Conservation (phyloP, 345 rosid species). For the Arabidopsis arenosa region DNA sequence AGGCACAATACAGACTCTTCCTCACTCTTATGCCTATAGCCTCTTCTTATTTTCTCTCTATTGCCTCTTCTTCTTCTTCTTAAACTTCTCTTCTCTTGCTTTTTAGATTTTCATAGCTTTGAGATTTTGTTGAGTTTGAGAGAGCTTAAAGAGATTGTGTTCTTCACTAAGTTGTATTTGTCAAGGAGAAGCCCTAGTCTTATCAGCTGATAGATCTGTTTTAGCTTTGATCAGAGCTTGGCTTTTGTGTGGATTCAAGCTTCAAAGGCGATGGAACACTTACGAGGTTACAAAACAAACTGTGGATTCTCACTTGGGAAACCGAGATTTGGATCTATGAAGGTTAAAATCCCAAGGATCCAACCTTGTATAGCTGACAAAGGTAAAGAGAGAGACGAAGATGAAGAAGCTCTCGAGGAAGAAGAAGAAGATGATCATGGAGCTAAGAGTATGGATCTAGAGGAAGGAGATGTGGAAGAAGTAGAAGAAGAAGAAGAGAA, state of each 20-base stretch:
- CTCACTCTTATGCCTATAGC: constrained; percentile 31
- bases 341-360: constrained; percentile 31
- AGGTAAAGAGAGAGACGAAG: neutral
- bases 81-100: neutral
- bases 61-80: constrained; percentile 24
- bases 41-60: constrained; percentile 27
- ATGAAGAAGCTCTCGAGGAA: constrained; percentile 25
- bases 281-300: constrained; percentile 9
- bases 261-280: constrained; percentile 30
- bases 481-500: constrained; percentile 34
- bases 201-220: constrained; percentile 37
- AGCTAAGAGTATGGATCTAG: constrained; percentile 31
- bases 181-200: constrained; percentile 18
- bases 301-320: constrained; percentile 33
- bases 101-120: constrained; percentile 18
- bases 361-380: constrained; percentile 29
- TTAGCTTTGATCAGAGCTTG: constrained; percentile 30
- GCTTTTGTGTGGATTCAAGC: constrained; percentile 27
- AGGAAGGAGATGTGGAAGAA: constrained; percentile 16
- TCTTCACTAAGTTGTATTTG: constrained; percentile 32
- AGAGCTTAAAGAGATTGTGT: constrained; percentile 13
- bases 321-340: constrained; percentile 35
- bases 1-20: constrained; percentile 48
- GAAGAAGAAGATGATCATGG: constrained; percentile 31
- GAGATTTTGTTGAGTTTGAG: constrained; percentile 24